Percentiles rank a stretch among this genome's conserved stretches.
phyloP scores from a whole-genome alignment of 768 basidiomycete genomes.

The Trametopsis cervina region DNA sequence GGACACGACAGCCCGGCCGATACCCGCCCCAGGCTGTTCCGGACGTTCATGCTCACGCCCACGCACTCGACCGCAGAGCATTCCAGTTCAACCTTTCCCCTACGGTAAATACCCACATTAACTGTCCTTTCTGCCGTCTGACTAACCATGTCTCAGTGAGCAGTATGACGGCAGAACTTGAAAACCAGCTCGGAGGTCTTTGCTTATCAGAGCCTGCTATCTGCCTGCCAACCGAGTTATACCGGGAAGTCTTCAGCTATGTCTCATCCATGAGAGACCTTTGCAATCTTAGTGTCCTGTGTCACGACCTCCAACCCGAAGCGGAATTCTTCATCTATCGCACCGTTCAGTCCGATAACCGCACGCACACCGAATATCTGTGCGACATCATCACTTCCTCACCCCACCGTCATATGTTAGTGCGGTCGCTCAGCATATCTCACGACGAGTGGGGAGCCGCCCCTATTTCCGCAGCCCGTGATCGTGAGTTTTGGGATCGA shows the following conservation, averaged over 20 bases:
- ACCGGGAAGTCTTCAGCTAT: slow-evolving; percentile 12
- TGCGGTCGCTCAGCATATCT: slow-evolving; percentile 13
- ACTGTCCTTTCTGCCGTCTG: no score
- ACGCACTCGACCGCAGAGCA: no score
- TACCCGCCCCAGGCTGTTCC: no score
- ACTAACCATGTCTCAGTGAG: no score
- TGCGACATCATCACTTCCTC: slow-evolving; percentile 12
- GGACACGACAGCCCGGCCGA: no score
- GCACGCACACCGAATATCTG: slow-evolving; percentile 6
- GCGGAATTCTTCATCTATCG: slow-evolving; percentile 15
- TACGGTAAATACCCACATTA: no score
- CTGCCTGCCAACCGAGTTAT: slow-evolving; percentile 11
- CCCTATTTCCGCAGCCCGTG: background rate
- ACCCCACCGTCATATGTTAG: slow-evolving; percentile 8
- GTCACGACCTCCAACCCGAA: slow-evolving; percentile 7
- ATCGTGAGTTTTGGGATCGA: slow-evolving; percentile 12
- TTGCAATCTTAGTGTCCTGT: slow-evolving; percentile 12
- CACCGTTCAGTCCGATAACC: slow-evolving; percentile 5
- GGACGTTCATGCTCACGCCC: no score
- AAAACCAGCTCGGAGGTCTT: background rate
- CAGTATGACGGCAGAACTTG: background rate
- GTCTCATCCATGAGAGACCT: slow-evolving; percentile 12
- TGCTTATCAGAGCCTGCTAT: background rate
- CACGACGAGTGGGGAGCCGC: slow-evolving; percentile 5
- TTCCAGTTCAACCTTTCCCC: no score